Percentiles rank a stretch among this genome's conserved stretches.
phyloP scores from a whole-genome alignment of 2,329 filamentous ascomycete species.

The Ascochyta pisi region DNA sequence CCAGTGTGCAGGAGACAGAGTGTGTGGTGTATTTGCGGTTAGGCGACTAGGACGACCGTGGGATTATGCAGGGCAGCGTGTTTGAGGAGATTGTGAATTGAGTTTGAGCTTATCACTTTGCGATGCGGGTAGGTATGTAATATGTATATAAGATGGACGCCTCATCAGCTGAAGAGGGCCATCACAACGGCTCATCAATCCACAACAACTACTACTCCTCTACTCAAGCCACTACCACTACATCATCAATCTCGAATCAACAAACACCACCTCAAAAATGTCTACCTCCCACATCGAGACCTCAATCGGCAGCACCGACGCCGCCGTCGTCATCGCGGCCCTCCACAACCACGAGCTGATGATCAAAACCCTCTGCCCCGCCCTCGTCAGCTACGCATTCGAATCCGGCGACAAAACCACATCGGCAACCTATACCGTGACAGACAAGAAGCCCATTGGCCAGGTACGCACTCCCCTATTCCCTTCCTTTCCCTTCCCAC shows the following conservation, averaged over 20 bases:
- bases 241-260: neutral
- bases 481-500: neutral
- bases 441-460: conserved; percentile 51
- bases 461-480: conserved; percentile 27
- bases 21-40: conserved; percentile 9
- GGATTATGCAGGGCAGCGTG: conserved; percentile 10
- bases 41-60: conserved; percentile 13
- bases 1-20: conserved; percentile 9
- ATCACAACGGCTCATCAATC: conserved; percentile 16
- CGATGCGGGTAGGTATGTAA: conserved; percentile 11
- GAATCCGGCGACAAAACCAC: conserved; percentile 40
- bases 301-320: conserved; percentile 35
- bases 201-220: neutral
- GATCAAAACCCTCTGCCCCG: conserved; percentile 49
- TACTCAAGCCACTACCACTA: neutral
- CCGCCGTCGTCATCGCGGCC: conserved; percentile 39
- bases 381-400: conserved; percentile 44
- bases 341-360: conserved; percentile 51
- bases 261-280: conserved; percentile 31
- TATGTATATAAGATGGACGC: conserved; percentile 17
- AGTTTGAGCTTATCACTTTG: conserved; percentile 3
- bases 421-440: conserved; percentile 45
- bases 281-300: conserved; percentile 49
- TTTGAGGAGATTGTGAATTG: conserved; percentile 4
- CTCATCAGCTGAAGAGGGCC: neutral